phyloP scores from a whole-genome alignment of 495 filamentous ascomycete genomes.

The Chaetomium tenue region DNA sequence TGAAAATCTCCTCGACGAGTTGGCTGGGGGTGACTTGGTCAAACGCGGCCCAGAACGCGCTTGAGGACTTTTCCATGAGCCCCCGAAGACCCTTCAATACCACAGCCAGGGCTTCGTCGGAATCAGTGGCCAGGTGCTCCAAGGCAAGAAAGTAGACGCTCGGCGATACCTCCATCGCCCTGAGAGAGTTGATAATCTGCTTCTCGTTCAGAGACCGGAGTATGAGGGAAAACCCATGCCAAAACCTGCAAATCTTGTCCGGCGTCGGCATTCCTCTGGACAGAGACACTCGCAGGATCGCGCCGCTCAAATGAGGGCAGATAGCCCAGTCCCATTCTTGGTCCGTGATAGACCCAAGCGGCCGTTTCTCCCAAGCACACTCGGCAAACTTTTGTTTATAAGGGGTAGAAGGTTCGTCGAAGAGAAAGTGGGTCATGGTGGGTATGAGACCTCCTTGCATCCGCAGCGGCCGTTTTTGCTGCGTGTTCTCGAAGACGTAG shows the following conservation, averaged over 20 bases:
- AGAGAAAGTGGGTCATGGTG: constrained; percentile 77
- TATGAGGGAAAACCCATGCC: constrained; percentile 71
- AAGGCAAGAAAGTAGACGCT: constrained; percentile 74
- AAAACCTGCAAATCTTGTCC: constrained; percentile 60
- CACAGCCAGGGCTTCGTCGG: constrained; percentile 55
- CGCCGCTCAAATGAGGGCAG: constrained; percentile 57
- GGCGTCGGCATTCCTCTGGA: constrained; percentile 20
- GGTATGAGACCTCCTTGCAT: constrained; percentile 67
- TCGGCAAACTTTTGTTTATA: constrained; percentile 65
- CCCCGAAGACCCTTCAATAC: constrained; percentile 63
- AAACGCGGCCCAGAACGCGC: constrained; percentile 83
- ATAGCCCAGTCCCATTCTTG: constrained; percentile 83
- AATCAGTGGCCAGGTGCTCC: constrained; percentile 66
- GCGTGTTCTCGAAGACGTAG: constrained; percentile 71
- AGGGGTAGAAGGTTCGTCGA: constrained; percentile 51
- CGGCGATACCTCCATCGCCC: constrained; percentile 66
- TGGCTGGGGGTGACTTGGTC: constrained; percentile 70
- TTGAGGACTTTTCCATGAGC: constrained; percentile 68
- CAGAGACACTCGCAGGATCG: constrained; percentile 35
- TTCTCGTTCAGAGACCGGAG: constrained; percentile 67
- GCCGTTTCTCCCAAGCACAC: constrained; percentile 61
- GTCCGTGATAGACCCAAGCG: constrained; percentile 51
- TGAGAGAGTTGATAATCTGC: constrained; percentile 72
- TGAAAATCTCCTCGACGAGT: constrained; percentile 73
- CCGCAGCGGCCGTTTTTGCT: constrained; percentile 67